Conservation (phyloP, 2,329 filamentous ascomycete genomes). For the Xylariales sp. region DNA sequence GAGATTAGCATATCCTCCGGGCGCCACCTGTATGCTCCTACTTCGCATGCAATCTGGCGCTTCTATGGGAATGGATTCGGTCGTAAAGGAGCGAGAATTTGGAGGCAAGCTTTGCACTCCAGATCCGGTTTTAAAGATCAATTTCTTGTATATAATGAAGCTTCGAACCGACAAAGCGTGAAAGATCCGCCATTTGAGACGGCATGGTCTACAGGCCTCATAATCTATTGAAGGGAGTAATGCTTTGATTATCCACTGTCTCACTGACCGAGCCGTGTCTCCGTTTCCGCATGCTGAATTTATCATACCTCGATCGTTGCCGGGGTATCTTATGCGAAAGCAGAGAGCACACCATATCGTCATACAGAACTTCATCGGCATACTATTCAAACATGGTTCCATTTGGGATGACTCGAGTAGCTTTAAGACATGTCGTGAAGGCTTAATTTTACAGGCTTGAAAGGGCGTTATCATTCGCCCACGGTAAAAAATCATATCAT, state of each 20-base stretch:
- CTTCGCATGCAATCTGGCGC: slow-evolving; percentile 45
- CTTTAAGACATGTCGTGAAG: not conserved
- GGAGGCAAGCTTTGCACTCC: slow-evolving; percentile 28
- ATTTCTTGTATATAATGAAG: slow-evolving; percentile 48
- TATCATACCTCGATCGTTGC: not conserved
- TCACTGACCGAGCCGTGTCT: slow-evolving; percentile 1
- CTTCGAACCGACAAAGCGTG: slow-evolving; percentile 18
- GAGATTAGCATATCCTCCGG: slow-evolving; percentile 40
- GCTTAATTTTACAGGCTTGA: not conserved
- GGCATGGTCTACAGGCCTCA: slow-evolving; percentile 19
- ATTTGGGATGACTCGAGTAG: not conserved
- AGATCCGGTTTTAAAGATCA: slow-evolving; percentile 39
- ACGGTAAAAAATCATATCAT: not conserved
- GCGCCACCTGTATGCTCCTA: slow-evolving; percentile 42
- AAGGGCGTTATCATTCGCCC: not conserved
- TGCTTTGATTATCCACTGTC: slow-evolving; percentile 9
- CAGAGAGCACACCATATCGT: not conserved
- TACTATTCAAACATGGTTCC: not conserved
- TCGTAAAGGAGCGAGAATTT: slow-evolving; percentile 30
- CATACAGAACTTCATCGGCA: not conserved
- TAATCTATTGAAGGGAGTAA: slow-evolving; percentile 26
- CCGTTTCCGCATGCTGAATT: not conserved
- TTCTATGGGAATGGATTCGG: slow-evolving; percentile 42
- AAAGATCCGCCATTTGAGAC: slow-evolving; percentile 30
- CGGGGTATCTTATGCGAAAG: not conserved